Evolutionary conservation across 1,284 basidiomycete genomes (phyloP).

Genomic region (Leccinum pachyderme): DNA sequence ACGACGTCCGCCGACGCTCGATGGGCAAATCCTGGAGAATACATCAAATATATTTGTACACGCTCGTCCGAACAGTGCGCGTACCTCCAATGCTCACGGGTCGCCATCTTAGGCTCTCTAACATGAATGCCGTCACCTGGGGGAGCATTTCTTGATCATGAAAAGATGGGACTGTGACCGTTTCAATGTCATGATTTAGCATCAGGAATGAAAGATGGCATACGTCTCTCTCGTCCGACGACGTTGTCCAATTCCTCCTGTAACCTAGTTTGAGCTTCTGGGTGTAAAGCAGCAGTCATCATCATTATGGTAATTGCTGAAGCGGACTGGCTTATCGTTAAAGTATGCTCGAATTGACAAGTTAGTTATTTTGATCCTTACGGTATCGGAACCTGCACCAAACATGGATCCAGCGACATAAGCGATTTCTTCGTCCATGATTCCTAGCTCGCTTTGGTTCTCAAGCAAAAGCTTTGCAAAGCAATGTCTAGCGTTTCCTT

Average conservation of each 20-base stretch:
- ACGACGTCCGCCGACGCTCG: conserved; percentile 56
- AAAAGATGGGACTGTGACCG: conserved; percentile 20
- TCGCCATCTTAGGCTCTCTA: conserved; percentile 34
- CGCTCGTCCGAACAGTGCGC: neutral
- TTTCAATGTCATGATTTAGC: neutral
- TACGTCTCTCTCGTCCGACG: conserved; percentile 37
- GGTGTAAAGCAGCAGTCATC: conserved; percentile 45
- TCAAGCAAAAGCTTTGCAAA: conserved; percentile 23
- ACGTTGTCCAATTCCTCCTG: conserved; percentile 44
- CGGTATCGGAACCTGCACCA: conserved; percentile 40
- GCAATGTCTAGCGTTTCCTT: conserved; percentile 14
- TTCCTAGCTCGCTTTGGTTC: conserved; percentile 13
- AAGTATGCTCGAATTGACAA: neutral
- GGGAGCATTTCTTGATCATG: conserved; percentile 23
- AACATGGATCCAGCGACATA: conserved; percentile 42
- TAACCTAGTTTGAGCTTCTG: conserved; percentile 38
- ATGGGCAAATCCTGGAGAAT: conserved; percentile 47
- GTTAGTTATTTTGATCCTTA: conserved; percentile 15
- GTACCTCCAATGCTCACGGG: conserved; percentile 28
- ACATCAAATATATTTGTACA: neutral
- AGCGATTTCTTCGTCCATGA: conserved; percentile 21
- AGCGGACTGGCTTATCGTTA: conserved; percentile 6
- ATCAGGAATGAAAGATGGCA: conserved; percentile 2
- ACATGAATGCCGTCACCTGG: conserved; percentile 28
- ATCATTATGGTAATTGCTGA: conserved; percentile 39